Percentiles rank a stretch among this genome's conserved stretches.
phyloP scores from a whole-genome alignment of 176 grass and related monocot species.

The Zizania latifolia region DNA sequence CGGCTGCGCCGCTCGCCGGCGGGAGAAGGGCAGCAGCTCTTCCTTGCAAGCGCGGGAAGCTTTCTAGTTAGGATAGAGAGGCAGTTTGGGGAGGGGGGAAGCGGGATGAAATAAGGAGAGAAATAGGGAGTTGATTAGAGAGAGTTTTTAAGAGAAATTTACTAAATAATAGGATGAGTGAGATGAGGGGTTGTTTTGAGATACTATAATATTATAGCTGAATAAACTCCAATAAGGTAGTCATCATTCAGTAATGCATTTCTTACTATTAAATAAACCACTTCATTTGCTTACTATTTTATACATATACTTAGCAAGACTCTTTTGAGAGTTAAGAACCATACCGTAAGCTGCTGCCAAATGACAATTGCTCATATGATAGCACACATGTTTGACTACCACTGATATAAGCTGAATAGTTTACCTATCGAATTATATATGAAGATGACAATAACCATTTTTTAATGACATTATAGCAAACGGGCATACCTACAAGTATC shows the following conservation, averaged over 20 bases:
- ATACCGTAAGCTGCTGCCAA: background rate
- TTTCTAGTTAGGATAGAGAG: too few relatives aligned
- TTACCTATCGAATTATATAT: background rate
- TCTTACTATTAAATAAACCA: slow-evolving; percentile 1
- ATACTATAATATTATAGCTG: background rate
- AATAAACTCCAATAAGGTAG: slow-evolving; percentile 1
- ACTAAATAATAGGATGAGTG: too few relatives aligned
- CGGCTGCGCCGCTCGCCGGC: too few relatives aligned
- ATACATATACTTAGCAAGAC: slow-evolving; percentile 1
- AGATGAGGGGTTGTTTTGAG: too few relatives aligned
- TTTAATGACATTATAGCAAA: slow-evolving; percentile 6
- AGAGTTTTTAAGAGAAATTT: too few relatives aligned
- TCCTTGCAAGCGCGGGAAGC: too few relatives aligned
- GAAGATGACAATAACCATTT: slow-evolving; percentile 1
- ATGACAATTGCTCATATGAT: background rate
- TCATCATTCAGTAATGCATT: background rate
- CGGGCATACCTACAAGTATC: too few relatives aligned
- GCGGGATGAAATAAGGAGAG: too few relatives aligned
- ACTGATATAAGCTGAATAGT: background rate
- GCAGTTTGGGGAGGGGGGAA: too few relatives aligned
- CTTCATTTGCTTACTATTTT: background rate
- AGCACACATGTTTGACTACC: background rate
- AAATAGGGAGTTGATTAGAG: too few relatives aligned
- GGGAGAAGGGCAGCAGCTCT: too few relatives aligned
- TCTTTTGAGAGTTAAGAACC: background rate